These are phyloP conservation scores for Corylus heterophylla DNA, from an alignment of 306 rosid genomes.

Conservation along the genomic window DNA sequence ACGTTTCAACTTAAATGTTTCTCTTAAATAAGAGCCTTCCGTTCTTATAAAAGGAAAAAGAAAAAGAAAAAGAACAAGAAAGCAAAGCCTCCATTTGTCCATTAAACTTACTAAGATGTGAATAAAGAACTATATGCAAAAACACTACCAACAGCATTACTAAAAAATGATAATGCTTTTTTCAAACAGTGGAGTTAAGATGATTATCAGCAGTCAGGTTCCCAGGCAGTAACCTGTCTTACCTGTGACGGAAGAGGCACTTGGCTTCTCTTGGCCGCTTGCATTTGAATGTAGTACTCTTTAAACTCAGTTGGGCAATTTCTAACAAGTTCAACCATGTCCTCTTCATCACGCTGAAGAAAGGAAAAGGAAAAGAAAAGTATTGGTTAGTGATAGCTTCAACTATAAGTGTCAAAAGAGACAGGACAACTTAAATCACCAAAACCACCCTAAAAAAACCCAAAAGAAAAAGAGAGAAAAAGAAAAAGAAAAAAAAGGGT, in stretches of 20 bases:
- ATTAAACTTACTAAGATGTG: background rate
- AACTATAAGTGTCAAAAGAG: background rate
- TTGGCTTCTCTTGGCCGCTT: conserved; percentile 91
- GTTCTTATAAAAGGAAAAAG: background rate
- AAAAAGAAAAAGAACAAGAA: background rate
- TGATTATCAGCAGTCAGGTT: background rate
- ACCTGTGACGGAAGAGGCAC: conserved; percentile 96
- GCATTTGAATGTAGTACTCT: conserved; percentile 97
- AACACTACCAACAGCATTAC: background rate
- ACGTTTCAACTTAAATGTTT: background rate
- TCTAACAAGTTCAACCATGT: conserved; percentile 77
- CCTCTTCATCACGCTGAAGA: conserved; percentile 87
- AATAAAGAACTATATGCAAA: background rate
- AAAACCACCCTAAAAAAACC: background rate
- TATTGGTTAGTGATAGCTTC: conserved; percentile 3
- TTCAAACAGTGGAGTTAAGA: background rate
- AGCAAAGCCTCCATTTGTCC: no score
- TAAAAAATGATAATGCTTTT: background rate
- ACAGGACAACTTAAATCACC: background rate
- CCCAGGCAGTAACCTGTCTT: conserved; percentile 3
- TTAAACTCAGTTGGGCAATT: conserved; percentile 79
- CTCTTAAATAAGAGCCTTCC: background rate
- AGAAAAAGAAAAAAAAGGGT: background rate
- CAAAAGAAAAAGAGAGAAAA: background rate
- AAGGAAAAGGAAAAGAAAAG: conserved; percentile 10